phyloP scores from a whole-genome alignment of 768 basidiomycete species.

The Pleurotus tuoliensis region DNA sequence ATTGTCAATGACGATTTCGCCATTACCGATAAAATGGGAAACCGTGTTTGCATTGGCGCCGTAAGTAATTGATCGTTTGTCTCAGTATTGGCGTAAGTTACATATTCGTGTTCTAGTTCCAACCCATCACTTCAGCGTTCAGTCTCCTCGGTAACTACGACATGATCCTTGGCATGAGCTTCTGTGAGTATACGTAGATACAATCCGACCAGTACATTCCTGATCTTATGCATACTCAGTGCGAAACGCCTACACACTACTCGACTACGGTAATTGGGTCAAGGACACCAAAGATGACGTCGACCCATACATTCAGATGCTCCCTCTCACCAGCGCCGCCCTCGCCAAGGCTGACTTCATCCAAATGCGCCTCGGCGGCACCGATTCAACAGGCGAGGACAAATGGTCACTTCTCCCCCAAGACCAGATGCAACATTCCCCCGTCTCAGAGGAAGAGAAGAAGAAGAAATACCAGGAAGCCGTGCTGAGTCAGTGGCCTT shows the following conservation, averaged over 20 bases:
- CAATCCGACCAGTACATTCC: background rate
- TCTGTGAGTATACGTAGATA: slow-evolving; percentile 44
- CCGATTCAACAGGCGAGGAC: slow-evolving; percentile 50
- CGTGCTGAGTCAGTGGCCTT: slow-evolving; percentile 70
- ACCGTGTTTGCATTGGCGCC: slow-evolving; percentile 60
- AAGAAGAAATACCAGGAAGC: slow-evolving; percentile 62
- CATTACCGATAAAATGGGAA: slow-evolving; percentile 43
- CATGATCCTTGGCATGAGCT: slow-evolving; percentile 80
- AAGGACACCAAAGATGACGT: slow-evolving; percentile 40
- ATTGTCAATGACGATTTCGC: slow-evolving; percentile 56
- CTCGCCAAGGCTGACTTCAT: slow-evolving; percentile 67
- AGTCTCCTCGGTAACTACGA: slow-evolving; percentile 76
- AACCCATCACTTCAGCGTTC: slow-evolving; percentile 80
- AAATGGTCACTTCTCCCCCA: slow-evolving; percentile 60
- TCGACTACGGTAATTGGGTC: slow-evolving; percentile 72
- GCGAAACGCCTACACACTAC: slow-evolving; percentile 68
- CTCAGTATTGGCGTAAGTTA: background rate
- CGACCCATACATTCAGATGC: slow-evolving; percentile 68
- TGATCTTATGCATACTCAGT: slow-evolving; percentile 38
- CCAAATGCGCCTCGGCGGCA: slow-evolving; percentile 52
- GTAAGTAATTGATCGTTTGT: slow-evolving; percentile 35
- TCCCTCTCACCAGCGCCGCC: slow-evolving; percentile 50
- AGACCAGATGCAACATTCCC: slow-evolving; percentile 56
- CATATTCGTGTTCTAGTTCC: slow-evolving; percentile 49
- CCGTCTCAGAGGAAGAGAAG: slow-evolving; percentile 59